phyloP scores from a whole-genome alignment of 257 asterid genomes.

The Nicotiana noctiflora region DNA sequence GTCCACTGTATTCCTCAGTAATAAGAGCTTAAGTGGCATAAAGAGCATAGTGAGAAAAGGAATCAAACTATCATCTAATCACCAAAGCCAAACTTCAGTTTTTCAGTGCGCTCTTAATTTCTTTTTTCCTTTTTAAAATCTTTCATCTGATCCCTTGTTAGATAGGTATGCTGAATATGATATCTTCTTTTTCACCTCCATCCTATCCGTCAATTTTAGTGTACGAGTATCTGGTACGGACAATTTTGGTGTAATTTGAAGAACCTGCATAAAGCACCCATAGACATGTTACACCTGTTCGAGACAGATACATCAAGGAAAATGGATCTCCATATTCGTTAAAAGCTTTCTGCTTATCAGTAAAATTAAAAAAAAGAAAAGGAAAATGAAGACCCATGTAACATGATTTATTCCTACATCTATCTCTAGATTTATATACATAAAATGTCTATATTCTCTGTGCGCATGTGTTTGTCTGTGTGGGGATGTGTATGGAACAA shows the following conservation, averaged over 20 bases:
- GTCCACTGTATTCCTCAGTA: not conserved
- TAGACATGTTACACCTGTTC: not conserved
- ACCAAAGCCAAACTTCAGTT: not conserved
- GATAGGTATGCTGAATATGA: not conserved
- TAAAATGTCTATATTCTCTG: not conserved
- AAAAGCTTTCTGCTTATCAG: not conserved
- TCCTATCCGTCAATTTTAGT: no score
- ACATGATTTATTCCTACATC: not conserved
- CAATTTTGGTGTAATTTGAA: not conserved
- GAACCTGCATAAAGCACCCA: not conserved
- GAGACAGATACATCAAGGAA: not conserved
- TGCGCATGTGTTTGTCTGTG: not conserved
- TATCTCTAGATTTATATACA: not conserved
- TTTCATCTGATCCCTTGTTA: not conserved
- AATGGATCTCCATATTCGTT: not conserved
- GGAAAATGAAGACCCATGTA: not conserved
- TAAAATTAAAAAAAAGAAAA: not conserved
- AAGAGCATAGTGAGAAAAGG: not conserved
- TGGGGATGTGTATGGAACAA: no score
- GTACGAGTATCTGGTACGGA: not conserved
- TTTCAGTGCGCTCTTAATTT: not conserved
- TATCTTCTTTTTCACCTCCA: not conserved
- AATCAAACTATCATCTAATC: not conserved
- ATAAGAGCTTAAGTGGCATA: not conserved
- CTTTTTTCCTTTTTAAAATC: not conserved